Evolutionary conservation across 768 basidiomycete species (phyloP), one percentile per base, ranked within the genome.

Genomic region (Termitomyces sp.): DNA sequence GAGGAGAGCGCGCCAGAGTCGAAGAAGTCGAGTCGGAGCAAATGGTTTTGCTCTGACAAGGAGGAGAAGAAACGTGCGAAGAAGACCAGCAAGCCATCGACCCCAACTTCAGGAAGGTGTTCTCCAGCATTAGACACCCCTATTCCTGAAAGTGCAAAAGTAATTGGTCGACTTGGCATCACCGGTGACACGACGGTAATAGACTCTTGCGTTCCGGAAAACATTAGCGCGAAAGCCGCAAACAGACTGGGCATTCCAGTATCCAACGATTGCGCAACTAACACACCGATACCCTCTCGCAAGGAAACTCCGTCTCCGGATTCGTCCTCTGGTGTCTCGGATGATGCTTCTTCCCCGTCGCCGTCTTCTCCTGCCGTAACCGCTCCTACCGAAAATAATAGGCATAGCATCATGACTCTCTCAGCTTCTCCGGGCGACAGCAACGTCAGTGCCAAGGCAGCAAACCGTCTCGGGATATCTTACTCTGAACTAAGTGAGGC

Each of bases 391-490:
- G 20, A 46, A 48, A 4, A 49, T 11, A 59, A 48, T 11, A 57
- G 48, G 29, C 48, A 36, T 4, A 55, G 55, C 43, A 43, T 32
- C 20, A 55, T 50, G 6, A 49, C 45, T 17, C 25, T 56, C 31
- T n/a, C 52, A n/a, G 37, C 47, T 48, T 54, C 55, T 57, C 7
- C 52, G 17, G 20, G 46, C 14, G 60, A 67, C 34, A 65, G 60
- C 56, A 63, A 56, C 12, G 55, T 74, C 32, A 79, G 74, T 53
- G 75, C 74, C 12, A 80, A 80, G 58, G 77, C 77, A 32, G 78
- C 77, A n/a, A 72, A 72, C 45, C 70, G 74, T 47, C 71, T 80
- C 12, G 78, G 77, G 4, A 74, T 78, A 59, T 73, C 74, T 14
- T 77, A 74, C 56, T 73, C 74, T 31, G 66, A 61, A 48, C 48